These are phyloP conservation scores for Ceratocystis ficicola DNA, from an alignment of 2,329 filamentous ascomycete species.

Conservation along the genomic window DNA sequence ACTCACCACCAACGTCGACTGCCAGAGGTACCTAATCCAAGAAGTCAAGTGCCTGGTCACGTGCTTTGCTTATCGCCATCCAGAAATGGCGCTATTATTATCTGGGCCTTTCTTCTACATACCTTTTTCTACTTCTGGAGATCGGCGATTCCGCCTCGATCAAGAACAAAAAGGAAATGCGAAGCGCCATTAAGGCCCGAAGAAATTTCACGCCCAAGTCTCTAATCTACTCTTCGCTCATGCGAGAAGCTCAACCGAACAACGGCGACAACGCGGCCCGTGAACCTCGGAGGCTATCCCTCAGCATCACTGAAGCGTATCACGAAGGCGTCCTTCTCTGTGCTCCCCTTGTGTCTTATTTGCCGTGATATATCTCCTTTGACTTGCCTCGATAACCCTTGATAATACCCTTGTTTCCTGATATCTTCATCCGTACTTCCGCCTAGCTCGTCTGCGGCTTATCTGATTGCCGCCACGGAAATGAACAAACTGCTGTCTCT, in stretches of 20 bases:
- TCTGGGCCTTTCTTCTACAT: no score
- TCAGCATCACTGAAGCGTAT: no score
- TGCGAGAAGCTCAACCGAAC: no score
- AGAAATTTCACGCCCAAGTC: neutral
- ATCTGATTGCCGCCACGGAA: constrained; percentile 1
- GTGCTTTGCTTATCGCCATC: neutral
- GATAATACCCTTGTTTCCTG: no score
- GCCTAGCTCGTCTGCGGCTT: no score
- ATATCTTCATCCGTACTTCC: no score
- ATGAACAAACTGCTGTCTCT: constrained; percentile 10
- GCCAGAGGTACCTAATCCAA: neutral
- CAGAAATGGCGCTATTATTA: constrained; percentile 4
- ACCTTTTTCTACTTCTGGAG: neutral
- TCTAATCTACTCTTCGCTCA: neutral
- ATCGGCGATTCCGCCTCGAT: constrained; percentile 3
- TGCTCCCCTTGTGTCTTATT: no score
- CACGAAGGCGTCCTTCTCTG: no score
- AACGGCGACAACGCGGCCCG: no score
- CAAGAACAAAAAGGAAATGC: neutral
- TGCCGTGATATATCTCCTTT: no score
- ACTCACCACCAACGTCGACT: neutral
- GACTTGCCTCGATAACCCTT: no score
- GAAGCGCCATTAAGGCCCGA: neutral
- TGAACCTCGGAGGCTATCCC: no score
- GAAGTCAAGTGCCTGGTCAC: neutral